These are phyloP conservation scores for Acephala macrosclerotiorum DNA, from an alignment of 2,329 filamentous ascomycete genomes.

Conservation along the genomic window DNA sequence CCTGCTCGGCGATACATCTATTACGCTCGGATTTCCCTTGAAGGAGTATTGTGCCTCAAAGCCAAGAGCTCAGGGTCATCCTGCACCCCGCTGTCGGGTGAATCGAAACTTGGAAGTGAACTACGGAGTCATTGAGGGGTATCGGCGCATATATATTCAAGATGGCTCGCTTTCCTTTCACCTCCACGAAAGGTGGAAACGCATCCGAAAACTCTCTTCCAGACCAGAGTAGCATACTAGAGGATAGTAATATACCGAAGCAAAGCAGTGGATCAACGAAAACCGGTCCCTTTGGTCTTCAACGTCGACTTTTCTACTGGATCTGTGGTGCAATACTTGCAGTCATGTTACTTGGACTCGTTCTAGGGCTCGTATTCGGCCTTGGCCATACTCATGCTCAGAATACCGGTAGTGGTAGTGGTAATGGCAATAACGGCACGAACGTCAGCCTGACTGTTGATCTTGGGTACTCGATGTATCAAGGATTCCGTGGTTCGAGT, in stretches of 20 bases:
- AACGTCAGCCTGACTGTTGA: conserved; percentile 51
- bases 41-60: not conserved
- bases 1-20: not conserved
- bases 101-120: not conserved
- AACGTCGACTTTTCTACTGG: not conserved
- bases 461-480: conserved; percentile 72
- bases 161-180: not conserved
- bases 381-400: conserved; percentile 13
- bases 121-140: not conserved
- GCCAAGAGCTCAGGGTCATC: not conserved
- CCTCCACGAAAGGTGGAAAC: not conserved
- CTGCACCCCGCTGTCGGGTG: not conserved
- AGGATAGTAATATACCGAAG: too few relatives aligned
- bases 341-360: not conserved
- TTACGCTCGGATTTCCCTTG: not conserved
- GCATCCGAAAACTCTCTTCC: not conserved
- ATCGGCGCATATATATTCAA: not conserved
- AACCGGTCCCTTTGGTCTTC: not conserved
- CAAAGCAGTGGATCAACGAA: too few relatives aligned
- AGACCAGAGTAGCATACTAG: too few relatives aligned
- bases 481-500: conserved; percentile 59
- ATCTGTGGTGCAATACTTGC: not conserved
- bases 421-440: not conserved
- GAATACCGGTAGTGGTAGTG: not conserved
- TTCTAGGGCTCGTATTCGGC: conserved; percentile 23